These are phyloP conservation scores for Sarcocystis neurona DNA, from an alignment of 169 alveolate species.

Conservation along the genomic window DNA sequence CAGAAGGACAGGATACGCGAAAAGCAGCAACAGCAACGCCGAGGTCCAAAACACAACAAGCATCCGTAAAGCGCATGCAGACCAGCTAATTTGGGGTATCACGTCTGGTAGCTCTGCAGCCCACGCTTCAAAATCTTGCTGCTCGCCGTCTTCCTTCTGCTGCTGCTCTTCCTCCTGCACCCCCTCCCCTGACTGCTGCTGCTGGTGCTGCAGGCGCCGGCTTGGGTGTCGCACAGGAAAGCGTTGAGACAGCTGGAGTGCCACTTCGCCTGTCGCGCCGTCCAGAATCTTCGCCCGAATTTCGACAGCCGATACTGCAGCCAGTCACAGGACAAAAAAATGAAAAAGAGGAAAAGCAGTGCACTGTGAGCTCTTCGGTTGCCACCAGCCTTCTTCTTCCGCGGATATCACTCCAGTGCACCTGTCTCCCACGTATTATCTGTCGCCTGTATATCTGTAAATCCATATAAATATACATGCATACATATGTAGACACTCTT, in stretches of 20 bases:
- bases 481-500: no score
- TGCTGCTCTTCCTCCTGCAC: no score
- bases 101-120: not conserved
- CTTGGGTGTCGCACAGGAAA: not conserved
- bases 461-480: no score
- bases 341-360: no score
- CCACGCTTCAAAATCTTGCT: not conserved
- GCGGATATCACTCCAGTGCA: no score
- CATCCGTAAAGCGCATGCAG: not conserved
- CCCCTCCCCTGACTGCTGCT: not conserved
- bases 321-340: not conserved
- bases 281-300: not conserved
- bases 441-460: no score
- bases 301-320: not conserved
- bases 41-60: not conserved
- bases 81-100: not conserved
- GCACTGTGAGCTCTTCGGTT: no score
- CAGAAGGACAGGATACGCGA: not conserved
- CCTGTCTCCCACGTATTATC: no score
- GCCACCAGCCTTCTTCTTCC: no score
- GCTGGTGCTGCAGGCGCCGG: not conserved
- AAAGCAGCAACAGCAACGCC: constrained; percentile 5
- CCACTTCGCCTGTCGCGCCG: not conserved
- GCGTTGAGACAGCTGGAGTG: not conserved
- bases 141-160: not conserved